These are phyloP conservation scores for Cenchrus purpureus DNA, from an alignment of 176 grass and related monocot species.

Conservation along the genomic window DNA sequence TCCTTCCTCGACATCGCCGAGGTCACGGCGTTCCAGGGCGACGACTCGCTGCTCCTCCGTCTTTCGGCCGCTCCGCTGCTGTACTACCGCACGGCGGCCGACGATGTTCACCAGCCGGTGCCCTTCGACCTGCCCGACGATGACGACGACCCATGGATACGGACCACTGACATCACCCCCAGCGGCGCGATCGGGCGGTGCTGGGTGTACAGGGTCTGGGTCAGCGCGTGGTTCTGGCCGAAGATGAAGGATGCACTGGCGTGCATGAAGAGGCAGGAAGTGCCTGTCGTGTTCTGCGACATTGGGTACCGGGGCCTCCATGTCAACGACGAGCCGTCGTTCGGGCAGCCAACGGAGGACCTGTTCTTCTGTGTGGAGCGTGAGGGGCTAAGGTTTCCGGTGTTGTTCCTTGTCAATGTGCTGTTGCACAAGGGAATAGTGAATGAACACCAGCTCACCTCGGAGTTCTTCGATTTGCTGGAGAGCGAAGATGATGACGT, in stretches of 20 bases:
- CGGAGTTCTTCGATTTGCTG: conserved; percentile 64
- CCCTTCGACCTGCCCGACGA: conserved; percentile 63
- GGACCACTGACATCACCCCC: conserved; percentile 70
- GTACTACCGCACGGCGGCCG: conserved; percentile 72
- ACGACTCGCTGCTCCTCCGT: conserved; percentile 58
- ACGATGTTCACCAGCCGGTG: conserved; percentile 64
- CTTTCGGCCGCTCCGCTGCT: conserved; percentile 43
- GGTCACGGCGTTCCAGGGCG: conserved; percentile 27
- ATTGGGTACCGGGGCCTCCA: conserved; percentile 7
- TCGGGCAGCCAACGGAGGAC: conserved; percentile 41
- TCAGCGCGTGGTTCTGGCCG: conserved; percentile 46
- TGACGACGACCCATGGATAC: conserved; percentile 82
- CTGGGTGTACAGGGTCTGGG: conserved; percentile 55
- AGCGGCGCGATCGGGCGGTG: conserved; percentile 65
- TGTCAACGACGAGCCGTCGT: conserved; percentile 50
- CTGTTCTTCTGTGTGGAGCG: conserved; percentile 65
- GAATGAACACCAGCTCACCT: conserved; percentile 70
- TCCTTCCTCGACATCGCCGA: conserved; percentile 51
- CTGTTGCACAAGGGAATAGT: conserved; percentile 80
- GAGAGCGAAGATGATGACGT: conserved; percentile 43
- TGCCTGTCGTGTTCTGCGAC: conserved; percentile 29
- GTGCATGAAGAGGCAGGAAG: conserved; percentile 55
- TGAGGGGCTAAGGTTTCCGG: conserved; percentile 58
- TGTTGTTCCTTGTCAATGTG: conserved; percentile 72
- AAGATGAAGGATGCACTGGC: conserved; percentile 55